phyloP scores from a whole-genome alignment of 768 basidiomycete species.

The Lentinus brumalis region DNA sequence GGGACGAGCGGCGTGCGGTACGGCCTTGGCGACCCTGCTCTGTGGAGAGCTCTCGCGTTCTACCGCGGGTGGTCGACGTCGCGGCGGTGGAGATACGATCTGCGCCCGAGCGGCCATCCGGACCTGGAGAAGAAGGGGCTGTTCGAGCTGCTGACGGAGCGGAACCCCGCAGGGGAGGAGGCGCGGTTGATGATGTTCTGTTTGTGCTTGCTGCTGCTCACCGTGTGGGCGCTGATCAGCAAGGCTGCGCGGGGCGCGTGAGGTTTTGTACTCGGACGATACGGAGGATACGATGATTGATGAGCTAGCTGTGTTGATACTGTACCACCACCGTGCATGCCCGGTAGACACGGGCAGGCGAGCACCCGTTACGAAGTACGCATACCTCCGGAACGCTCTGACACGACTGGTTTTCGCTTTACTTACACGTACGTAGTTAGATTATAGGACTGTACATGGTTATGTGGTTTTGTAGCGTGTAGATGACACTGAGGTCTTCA shows the following conservation, averaged over 20 bases:
- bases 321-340: too few relatives aligned
- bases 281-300: too few relatives aligned
- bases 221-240: conserved; percentile 47
- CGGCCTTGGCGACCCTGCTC: conserved; percentile 1
- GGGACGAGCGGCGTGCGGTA: not conserved
- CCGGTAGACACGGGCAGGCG: too few relatives aligned
- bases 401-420: too few relatives aligned
- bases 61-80: conserved; percentile 11
- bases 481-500: too few relatives aligned
- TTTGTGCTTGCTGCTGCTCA: conserved; percentile 48
- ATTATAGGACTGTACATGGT: too few relatives aligned
- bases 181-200: conserved; percentile 61
- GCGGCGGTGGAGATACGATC: conserved; percentile 35
- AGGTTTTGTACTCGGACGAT: too few relatives aligned
- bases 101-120: conserved; percentile 38
- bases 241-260: conserved; percentile 4
- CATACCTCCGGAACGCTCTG: too few relatives aligned
- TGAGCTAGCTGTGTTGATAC: too few relatives aligned
- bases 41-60: conserved; percentile 3
- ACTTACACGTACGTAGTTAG: too few relatives aligned
- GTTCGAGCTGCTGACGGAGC: conserved; percentile 52
- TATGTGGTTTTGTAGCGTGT: too few relatives aligned
- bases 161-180: conserved; percentile 68
- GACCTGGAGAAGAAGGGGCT: conserved; percentile 42
- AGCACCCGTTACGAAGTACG: too few relatives aligned